Percentiles rank a stretch among this genome's conserved stretches.
phyloP scores from a whole-genome alignment of 306 rosid genomes.

The Pyrus bretschneideri region DNA sequence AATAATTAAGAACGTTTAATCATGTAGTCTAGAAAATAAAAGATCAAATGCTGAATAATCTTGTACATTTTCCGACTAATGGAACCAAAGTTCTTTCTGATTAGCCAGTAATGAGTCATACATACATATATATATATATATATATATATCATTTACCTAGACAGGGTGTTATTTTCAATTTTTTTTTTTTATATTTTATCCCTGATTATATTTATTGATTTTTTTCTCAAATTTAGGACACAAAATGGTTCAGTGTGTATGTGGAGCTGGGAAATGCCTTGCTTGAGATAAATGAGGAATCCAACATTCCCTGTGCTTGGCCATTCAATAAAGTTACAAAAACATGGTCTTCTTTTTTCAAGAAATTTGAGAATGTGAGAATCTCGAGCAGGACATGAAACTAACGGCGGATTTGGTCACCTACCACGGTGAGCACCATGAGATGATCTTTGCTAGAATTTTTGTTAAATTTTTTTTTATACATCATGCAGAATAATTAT shows the following conservation, averaged over 20 bases:
- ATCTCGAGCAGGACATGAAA: conserved; percentile 58
- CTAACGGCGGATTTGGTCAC: conserved; percentile 68
- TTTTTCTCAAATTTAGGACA: conserved; percentile 16
- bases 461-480: neutral
- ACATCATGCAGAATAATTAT: neutral
- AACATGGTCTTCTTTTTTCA: conserved; percentile 4
- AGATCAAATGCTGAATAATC: neutral
- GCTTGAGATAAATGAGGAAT: conserved; percentile 41
- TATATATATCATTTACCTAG: conserved; percentile 4
- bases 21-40: neutral
- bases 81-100: neutral
- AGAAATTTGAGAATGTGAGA: conserved; percentile 63
- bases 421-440: conserved; percentile 42
- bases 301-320: conserved; percentile 63
- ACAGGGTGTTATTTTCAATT: neutral
- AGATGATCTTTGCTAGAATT: conserved; percentile 28
- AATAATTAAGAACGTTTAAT: too few relatives aligned
- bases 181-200: neutral
- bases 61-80: neutral
- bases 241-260: conserved; percentile 18
- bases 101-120: conserved; percentile 6
- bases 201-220: neutral
- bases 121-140: neutral
- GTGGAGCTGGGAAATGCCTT: conserved; percentile 26
- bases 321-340: conserved; percentile 51